Base-by-base conservation (phyloP, 225 moss, liverwort and hornwort genomes). In the Bryoerythrophyllum caledonicum region DNA sequence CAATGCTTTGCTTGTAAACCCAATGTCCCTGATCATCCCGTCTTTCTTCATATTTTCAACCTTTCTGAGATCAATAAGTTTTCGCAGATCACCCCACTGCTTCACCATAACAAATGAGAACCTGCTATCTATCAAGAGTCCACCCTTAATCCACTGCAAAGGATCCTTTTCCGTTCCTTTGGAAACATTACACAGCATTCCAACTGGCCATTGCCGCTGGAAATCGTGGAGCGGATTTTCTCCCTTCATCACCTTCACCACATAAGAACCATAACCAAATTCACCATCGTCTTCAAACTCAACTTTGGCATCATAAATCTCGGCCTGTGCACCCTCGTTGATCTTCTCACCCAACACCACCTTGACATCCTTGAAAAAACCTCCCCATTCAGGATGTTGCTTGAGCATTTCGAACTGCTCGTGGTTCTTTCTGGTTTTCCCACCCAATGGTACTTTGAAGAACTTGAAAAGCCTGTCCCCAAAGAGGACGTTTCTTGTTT, bases 171-270 rank as follows among this genome's bases (percentile, higher is more conserved):
- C 10, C 4, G 2, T 19, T 15, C 43, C 65, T 44, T 15, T 25
- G 26, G 9, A 19, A 26, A 16, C 46, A 19, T 66, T 46, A 27
- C 27, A 4, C 46, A 27, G 1, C 46, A 66, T 66, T 66, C 46
- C 46, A 0, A 43, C 44, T 9, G 26, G 66, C 65, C 65, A 44
- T 26, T 65, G 16, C 44, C 15, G n/a, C 10, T 65, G 44, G 9
- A 43, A 65, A 44, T 25, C 57, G 3, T 1, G 13, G 5, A 58
- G 14, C 12, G 65, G 15, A 44, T 13, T 4, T 7, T 26, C 44
- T 46, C 19, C 27, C 46, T 46, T 66, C 27, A 66, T 66, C 66
- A 66, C 17, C 44, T 65, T 65, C 16, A 44, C 65, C 17, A 65
- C 26, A 65, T 65, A 1, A 25, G 7, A 65, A 16, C 43, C 43